These are phyloP conservation scores for Peronospora belbahrii DNA, from an alignment of 352 stramenopile species.

Conservation along the genomic window DNA sequence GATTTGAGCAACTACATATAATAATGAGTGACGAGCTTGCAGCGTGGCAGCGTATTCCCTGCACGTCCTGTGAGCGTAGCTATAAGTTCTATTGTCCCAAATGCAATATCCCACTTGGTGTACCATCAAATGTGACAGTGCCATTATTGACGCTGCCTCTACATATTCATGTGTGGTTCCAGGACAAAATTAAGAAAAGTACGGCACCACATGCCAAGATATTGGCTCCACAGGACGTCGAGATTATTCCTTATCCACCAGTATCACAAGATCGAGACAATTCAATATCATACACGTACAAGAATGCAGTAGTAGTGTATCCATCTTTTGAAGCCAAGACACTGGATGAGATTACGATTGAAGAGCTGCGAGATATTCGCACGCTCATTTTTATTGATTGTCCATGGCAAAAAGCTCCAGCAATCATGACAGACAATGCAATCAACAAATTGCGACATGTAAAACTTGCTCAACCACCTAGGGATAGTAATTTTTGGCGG, in stretches of 20 bases:
- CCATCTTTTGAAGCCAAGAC: constrained; percentile 63
- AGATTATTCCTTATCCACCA: constrained; percentile 53
- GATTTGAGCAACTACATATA: no score
- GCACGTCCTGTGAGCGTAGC: constrained; percentile 60
- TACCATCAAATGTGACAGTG: constrained; percentile 37
- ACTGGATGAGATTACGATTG: constrained; percentile 42
- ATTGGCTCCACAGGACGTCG: constrained; percentile 55
- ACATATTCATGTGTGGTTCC: constrained; percentile 78
- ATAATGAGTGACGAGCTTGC: constrained; percentile 10
- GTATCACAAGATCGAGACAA: constrained; percentile 19
- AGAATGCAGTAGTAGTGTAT: constrained; percentile 72
- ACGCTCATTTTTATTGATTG: constrained; percentile 85
- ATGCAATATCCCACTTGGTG: constrained; percentile 60
- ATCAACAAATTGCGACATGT: constrained; percentile 57
- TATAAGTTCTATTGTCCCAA: constrained; percentile 85
- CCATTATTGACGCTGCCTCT: constrained; percentile 59
- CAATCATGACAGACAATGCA: constrained; percentile 54
- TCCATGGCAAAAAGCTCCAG: constrained; percentile 78
- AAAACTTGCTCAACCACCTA: constrained; percentile 66
- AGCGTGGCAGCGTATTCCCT: constrained; percentile 51
- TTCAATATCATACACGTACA: constrained; percentile 42
- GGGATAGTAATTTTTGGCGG: constrained; percentile 83
- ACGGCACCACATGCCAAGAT: constrained; percentile 82
- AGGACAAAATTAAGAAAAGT: constrained; percentile 87
- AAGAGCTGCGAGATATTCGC: constrained; percentile 49